These are phyloP conservation scores for Solanum ahanhuiri DNA, from an alignment of 257 asterid genomes.

Conservation along the genomic window DNA sequence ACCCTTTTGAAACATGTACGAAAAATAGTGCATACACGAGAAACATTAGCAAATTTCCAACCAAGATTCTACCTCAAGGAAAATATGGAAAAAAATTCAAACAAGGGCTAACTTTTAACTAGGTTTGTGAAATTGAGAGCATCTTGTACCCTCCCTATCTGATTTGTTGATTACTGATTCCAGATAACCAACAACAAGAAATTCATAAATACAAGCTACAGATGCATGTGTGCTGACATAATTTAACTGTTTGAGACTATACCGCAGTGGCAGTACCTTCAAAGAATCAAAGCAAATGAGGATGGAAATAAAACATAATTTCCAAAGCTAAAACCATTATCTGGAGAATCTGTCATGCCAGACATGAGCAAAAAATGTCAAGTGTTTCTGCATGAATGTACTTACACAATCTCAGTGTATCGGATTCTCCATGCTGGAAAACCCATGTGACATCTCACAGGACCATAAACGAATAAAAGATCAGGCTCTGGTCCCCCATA, in stretches of 20 bases:
- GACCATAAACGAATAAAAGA: conserved; percentile 79
- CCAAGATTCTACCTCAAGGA: neutral
- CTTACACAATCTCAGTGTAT: conserved; percentile 95
- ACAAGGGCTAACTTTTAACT: neutral
- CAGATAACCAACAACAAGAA: neutral
- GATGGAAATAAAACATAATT: neutral
- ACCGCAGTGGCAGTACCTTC: neutral
- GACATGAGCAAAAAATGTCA: neutral
- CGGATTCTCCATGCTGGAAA: conserved; percentile 95
- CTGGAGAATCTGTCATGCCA: neutral
- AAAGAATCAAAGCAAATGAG: neutral
- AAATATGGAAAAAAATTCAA: neutral
- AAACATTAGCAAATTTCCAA: neutral
- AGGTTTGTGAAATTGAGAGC: neutral
- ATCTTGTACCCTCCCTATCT: neutral
- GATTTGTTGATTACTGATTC: neutral
- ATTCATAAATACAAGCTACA: neutral
- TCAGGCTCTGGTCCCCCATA: conserved; percentile 61
- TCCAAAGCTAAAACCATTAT: neutral
- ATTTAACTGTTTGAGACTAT: neutral
- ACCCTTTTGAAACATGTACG: neutral
- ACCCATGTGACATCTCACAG: conserved; percentile 87
- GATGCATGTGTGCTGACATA: neutral
- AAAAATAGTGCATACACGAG: neutral
- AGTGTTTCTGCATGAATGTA: neutral